Evolutionary conservation across 345 rosid genomes (phyloP), one percentile per base, ranked within the genome.

Genomic region (Zanthoxylum bungeanum): DNA sequence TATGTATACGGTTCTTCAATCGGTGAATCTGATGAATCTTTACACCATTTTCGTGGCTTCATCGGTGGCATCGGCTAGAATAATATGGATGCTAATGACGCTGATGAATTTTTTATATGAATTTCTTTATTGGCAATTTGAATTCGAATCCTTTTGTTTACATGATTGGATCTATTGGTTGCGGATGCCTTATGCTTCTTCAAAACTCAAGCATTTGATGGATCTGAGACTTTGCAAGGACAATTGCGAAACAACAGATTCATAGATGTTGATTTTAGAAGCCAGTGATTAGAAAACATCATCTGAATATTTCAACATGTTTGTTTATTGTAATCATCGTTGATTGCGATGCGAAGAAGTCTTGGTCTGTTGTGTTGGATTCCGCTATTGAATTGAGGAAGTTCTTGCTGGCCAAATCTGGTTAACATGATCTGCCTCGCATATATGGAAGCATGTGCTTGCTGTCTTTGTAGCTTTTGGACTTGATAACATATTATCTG

Each of bases 401-500:
- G 44, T 55, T 57, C 56, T 80, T 76, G 71, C 63, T 17, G 73
- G 71, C 72, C 72, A 46, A 73, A 80, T 70, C 60, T 70, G 53
- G 49, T 74, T 69, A 66, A 72, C 60, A 58, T 37, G 17, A 64
- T 75, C 69, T 72, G 79, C 76, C 77, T 69, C 40, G 65, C 60
- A 67, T 73, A 67, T 73, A 47, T 70, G 33, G 74, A 70, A 80
- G 70, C 75, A 70, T 66, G 12, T 66, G 67, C 60, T 60, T 75
- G 51, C 70, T 27, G 79, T 66, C 76, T 19, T 44, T 62, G 73
- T 53, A 65, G 60, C 77, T 65, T 42, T 66, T 73, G 77, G 73
- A 79, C 75, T 72, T 74, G 73, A 22, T 66, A 73, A 42, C 34
- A 53, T 73, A 63, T n/a, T 7, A 28, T 53, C 64, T 16, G 25